Base-by-base conservation (phyloP, 1,284 basidiomycete genomes). In the Cutaneotrichosporon mucoides region DNA sequence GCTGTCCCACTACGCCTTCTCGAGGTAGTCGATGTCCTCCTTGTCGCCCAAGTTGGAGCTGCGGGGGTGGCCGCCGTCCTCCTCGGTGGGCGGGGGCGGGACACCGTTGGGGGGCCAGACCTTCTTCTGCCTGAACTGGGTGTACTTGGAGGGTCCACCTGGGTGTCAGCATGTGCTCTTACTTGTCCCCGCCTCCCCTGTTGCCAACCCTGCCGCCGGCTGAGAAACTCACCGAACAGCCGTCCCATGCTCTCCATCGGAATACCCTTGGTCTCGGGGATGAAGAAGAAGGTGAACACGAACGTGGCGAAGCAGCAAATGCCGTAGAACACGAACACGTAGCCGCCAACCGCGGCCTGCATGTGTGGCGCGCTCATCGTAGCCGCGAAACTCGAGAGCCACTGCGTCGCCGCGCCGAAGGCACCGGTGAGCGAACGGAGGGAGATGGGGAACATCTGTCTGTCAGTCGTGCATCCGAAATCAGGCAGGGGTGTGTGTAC, bases 271-370 rank as follows among this genome's bases (percentile, higher is more conserved):
- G 73, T 73, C 44, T 73, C 71, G 2, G 71, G 73, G 13, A 72
- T 64, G 59, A 65, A 66, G 55, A 75, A 67, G 62, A 60, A 73
- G 6, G 68, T 68, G 64, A 69, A 72, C 16, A 70, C 33, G 40
- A 65, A 58, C 4, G 70, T 71, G 12, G 53, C 43, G 7, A 53
- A 33, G 52, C 69, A 71, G 49, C 64, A 66, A 10, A 56, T 46
- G 11, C 66, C 68, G 55, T 72, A 77, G 68, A 76, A 71, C 54
- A 76, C 48, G 60, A 70, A 77, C 13, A 54, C 53, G 9, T 70
- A 69, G 57, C 65, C 73, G 35, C 55, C 55, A 43, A 59, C 15
- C 38, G 51, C 53, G 16, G 57, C 65, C 45, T 68, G 63, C 62
- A 66, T 65, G 38, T 56, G 58, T 11, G 75, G 70, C 52, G 64